phyloP scores from a whole-genome alignment of 2,329 filamentous ascomycete genomes.

The Fusarium falciforme region DNA sequence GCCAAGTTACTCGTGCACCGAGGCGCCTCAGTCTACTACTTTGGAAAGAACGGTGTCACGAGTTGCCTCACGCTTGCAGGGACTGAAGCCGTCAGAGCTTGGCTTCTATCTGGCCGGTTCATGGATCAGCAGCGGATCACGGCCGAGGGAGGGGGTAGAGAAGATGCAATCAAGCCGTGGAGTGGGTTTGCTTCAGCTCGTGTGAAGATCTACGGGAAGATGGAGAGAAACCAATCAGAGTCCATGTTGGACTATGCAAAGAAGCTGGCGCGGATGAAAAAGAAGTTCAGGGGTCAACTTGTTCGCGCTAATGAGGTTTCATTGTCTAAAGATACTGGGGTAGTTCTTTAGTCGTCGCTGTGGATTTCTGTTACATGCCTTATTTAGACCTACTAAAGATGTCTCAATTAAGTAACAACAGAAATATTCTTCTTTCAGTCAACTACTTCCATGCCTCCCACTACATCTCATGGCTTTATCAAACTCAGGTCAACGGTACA shows the following conservation, averaged over 20 bases:
- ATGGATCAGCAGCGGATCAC: not conserved
- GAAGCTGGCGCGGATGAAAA: not conserved
- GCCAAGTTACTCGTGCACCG: not conserved
- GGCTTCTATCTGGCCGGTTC: not conserved
- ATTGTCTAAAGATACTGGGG: not conserved
- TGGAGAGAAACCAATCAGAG: not conserved
- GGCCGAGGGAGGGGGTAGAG: not conserved
- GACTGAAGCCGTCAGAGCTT: not conserved
- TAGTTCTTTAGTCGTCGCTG: not conserved
- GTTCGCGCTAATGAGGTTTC: not conserved
- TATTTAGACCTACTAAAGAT: not conserved
- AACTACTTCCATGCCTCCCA: not conserved
- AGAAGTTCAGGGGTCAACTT: not conserved
- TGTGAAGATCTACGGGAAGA: not conserved
- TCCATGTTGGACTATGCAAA: constrained; percentile 1
- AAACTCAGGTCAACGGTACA: not conserved
- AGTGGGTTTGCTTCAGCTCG: not conserved
- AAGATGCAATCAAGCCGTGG: not conserved
- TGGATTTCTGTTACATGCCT: not conserved
- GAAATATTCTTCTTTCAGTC: not conserved
- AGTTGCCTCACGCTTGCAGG: not conserved
- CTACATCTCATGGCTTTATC: not conserved
- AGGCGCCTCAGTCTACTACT: not conserved
- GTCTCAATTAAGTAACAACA: not conserved
- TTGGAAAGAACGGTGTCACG: rapidly evolving